Evolutionary conservation across 2,329 filamentous ascomycete species (phyloP).

Genomic region (Cladosporium colombiae): DNA sequence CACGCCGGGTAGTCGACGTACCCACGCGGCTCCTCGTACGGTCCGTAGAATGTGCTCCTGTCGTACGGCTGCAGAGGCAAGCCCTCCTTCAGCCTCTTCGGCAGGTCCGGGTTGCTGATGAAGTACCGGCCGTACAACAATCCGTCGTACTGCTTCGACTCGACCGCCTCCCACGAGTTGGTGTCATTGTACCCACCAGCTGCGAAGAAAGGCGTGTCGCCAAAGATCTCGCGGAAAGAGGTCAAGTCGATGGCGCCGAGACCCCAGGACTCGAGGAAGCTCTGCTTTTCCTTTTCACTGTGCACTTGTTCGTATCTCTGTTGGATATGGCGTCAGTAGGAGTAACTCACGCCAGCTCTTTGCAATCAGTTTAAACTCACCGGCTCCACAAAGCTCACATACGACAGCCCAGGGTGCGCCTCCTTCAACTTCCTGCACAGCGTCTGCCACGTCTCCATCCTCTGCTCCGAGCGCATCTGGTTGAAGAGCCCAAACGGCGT

Average conservation of each 20-base stretch:
- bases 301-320: constrained; percentile 55
- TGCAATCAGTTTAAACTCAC: not conserved
- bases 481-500: constrained; percentile 63
- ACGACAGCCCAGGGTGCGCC: constrained; percentile 48
- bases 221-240: constrained; percentile 54
- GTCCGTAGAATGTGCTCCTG: constrained; percentile 47
- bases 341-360: not conserved
- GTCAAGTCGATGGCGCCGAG: constrained; percentile 49
- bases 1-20: constrained; percentile 45
- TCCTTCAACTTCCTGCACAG: constrained; percentile 53
- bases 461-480: constrained; percentile 52
- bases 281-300: constrained; percentile 51
- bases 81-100: constrained; percentile 45
- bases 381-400: constrained; percentile 59
- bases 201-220: constrained; percentile 56
- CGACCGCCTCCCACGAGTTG: constrained; percentile 53
- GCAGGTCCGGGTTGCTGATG: constrained; percentile 53
- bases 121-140: constrained; percentile 51
- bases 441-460: constrained; percentile 55
- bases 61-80: constrained; percentile 48
- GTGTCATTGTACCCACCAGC: constrained; percentile 57
- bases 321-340: not conserved
- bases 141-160: constrained; percentile 34
- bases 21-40: constrained; percentile 36
- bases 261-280: constrained; percentile 52